Evolutionary conservation across 2,329 filamentous ascomycete genomes (phyloP).

Genomic region (Chaetomiaceae sp.): DNA sequence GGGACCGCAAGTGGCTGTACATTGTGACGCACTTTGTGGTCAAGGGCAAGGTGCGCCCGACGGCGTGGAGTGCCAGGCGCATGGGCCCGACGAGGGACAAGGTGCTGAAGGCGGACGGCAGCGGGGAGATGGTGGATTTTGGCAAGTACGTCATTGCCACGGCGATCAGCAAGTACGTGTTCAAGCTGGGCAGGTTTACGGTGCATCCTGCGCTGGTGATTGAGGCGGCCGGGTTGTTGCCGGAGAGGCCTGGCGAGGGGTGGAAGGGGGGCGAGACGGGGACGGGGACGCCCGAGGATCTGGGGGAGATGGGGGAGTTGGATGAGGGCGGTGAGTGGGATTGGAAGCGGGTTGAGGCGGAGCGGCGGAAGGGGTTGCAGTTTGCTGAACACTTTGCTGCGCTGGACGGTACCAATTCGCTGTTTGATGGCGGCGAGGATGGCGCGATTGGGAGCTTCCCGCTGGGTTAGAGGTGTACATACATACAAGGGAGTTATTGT

Average conservation of each 20-base stretch:
- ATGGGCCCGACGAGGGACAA: slow-evolving; percentile 31
- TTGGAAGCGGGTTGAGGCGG: slow-evolving; percentile 54
- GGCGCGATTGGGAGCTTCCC: slow-evolving; percentile 50
- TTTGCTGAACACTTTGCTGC: slow-evolving; percentile 53
- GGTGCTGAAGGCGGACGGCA: slow-evolving; percentile 11
- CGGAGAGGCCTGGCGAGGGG: slow-evolving; percentile 62
- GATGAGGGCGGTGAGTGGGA: slow-evolving; percentile 45
- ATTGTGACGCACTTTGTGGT: slow-evolving; percentile 70
- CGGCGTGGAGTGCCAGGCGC: slow-evolving; percentile 47
- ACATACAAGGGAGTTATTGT: too few relatives aligned
- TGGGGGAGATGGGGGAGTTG: slow-evolving; percentile 31
- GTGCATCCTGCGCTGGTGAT: slow-evolving; percentile 77
- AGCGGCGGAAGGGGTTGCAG: slow-evolving; percentile 52
- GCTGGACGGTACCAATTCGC: slow-evolving; percentile 49
- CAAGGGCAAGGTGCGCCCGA: slow-evolving; percentile 53
- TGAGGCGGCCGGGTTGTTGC: slow-evolving; percentile 67
- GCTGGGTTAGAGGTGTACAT: slow-evolving; percentile 34
- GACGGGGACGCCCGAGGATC: slow-evolving; percentile 37
- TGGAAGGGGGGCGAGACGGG: slow-evolving; percentile 49
- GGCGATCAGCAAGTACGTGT: slow-evolving; percentile 74
- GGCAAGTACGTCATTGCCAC: slow-evolving; percentile 66
- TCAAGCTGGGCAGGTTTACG: slow-evolving; percentile 77
- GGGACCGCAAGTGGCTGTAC: slow-evolving; percentile 82
- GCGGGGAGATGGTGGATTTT: slow-evolving; percentile 39
- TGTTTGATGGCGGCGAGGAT: slow-evolving; percentile 51